A percentile compares a stretch with the other conserved stretches of the same genome.
These are phyloP conservation scores for Paecilomyces sp. DNA, from an alignment of 2,329 filamentous ascomycete species.

Conservation along the genomic window DNA sequence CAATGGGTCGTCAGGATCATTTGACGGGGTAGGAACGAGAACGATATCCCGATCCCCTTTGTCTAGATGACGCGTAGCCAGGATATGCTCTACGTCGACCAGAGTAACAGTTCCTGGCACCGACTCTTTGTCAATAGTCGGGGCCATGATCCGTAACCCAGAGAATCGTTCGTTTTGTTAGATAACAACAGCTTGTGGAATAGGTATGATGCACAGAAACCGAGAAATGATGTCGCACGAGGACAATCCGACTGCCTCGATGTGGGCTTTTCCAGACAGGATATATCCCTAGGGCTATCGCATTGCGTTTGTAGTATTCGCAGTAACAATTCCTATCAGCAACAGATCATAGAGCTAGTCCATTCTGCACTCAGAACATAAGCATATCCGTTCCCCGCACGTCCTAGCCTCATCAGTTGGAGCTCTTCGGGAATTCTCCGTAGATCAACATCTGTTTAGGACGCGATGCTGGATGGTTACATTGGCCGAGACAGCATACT, in stretches of 20 bases:
- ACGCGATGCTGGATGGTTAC: neutral
- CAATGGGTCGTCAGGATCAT: slow-evolving; percentile 41
- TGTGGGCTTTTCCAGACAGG: neutral
- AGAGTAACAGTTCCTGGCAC: slow-evolving; percentile 40
- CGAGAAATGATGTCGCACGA: neutral
- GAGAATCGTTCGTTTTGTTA: neutral
- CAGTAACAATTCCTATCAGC: neutral
- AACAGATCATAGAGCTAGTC: neutral
- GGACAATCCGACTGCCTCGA: neutral
- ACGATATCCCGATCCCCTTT: slow-evolving; percentile 30
- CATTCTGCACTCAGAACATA: neutral
- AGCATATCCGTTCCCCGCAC: neutral
- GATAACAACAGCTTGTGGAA: neutral
- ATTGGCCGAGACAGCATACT: neutral
- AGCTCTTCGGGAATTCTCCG: neutral
- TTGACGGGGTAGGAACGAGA: slow-evolving; percentile 36
- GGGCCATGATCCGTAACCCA: slow-evolving; percentile 14
- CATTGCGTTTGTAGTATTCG: neutral
- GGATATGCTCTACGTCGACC: slow-evolving; percentile 32
- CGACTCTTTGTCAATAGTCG: slow-evolving; percentile 17
- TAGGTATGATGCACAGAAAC: neutral
- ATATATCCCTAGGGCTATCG: neutral
- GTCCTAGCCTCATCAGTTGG: neutral
- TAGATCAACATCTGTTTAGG: neutral
- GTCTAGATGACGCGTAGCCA: slow-evolving; percentile 23